Conservation (phyloP, 768 basidiomycete species). For the Sarcodon sp. region DNA sequence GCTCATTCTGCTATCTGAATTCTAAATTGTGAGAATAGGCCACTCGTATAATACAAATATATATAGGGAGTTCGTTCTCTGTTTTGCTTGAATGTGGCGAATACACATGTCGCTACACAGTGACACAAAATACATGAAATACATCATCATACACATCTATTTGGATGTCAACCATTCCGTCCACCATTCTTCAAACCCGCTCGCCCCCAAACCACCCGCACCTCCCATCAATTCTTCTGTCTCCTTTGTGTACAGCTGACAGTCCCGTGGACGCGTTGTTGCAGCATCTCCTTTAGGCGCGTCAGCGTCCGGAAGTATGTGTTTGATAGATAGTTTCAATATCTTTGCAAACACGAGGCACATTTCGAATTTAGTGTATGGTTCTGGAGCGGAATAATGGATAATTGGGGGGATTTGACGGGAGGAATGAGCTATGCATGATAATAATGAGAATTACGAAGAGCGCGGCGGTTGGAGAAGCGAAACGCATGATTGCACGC, state of each 20-base stretch:
- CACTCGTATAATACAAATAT: neutral
- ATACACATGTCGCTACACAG: too few species aligned
- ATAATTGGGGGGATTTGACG: constrained; percentile 53
- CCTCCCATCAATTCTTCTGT: constrained; percentile 45
- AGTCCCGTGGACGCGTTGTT: constrained; percentile 45
- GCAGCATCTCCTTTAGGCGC: constrained; percentile 36
- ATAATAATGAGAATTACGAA: neutral
- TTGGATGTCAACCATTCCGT: constrained; percentile 24
- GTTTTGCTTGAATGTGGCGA: neutral
- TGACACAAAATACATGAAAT: too few species aligned
- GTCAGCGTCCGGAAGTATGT: constrained; percentile 64
- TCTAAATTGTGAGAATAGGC: neutral
- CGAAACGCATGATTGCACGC: constrained; percentile 8
- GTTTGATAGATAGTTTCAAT: constrained; percentile 54
- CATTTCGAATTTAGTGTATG: constrained; percentile 90
- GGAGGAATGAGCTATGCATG: constrained; percentile 19
- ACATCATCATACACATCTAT: too few species aligned
- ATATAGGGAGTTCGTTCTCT: neutral
- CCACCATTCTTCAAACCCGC: constrained; percentile 85
- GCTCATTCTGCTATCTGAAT: neutral
- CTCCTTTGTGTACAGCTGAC: constrained; percentile 62
- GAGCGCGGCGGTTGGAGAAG: neutral
- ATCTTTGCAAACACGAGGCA: constrained; percentile 67
- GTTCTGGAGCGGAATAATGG: constrained; percentile 76
- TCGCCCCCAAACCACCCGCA: constrained; percentile 42